A percentile compares a stretch with the other conserved stretches of the same genome.
These are phyloP conservation scores for Selenicereus undatus DNA, from an alignment of 148 eudicot genomes.

Conservation along the genomic window DNA sequence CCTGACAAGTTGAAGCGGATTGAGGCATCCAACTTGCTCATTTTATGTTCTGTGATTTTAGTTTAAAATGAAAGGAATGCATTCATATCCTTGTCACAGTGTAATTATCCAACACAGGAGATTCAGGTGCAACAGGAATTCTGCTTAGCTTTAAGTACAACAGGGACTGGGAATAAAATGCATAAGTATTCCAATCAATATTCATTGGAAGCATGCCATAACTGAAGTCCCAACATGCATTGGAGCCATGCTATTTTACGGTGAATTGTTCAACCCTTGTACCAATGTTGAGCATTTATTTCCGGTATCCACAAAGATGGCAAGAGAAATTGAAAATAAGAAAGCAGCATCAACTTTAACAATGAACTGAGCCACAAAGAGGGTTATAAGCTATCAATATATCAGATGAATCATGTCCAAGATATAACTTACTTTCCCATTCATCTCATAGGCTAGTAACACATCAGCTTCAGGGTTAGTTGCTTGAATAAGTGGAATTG, in stretches of 20 bases:
- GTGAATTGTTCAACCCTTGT: too few relatives aligned
- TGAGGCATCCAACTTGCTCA: background rate
- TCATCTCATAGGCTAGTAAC: slow-evolving; percentile 94
- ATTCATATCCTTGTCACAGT: background rate
- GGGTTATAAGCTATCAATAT: background rate
- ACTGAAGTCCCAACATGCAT: background rate
- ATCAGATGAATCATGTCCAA: slow-evolving; percentile 3
- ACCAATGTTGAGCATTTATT: too few relatives aligned
- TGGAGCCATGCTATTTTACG: too few relatives aligned
- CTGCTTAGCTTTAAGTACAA: background rate
- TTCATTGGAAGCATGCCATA: background rate
- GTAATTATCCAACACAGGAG: too few relatives aligned
- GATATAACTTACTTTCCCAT: slow-evolving; percentile 58
- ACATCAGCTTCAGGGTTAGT: slow-evolving; percentile 89
- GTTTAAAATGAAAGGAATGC: background rate
- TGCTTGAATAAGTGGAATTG: slow-evolving; percentile 79
- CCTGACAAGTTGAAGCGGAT: background rate
- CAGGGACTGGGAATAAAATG: background rate
- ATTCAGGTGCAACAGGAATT: background rate
- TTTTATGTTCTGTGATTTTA: background rate
- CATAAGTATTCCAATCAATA: background rate
- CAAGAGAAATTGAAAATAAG: background rate
- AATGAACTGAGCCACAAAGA: background rate
- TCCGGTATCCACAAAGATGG: background rate
- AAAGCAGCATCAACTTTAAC: background rate